Base-by-base conservation (phyloP, 768 basidiomycete species). In the Auricularia cornea region DNA sequence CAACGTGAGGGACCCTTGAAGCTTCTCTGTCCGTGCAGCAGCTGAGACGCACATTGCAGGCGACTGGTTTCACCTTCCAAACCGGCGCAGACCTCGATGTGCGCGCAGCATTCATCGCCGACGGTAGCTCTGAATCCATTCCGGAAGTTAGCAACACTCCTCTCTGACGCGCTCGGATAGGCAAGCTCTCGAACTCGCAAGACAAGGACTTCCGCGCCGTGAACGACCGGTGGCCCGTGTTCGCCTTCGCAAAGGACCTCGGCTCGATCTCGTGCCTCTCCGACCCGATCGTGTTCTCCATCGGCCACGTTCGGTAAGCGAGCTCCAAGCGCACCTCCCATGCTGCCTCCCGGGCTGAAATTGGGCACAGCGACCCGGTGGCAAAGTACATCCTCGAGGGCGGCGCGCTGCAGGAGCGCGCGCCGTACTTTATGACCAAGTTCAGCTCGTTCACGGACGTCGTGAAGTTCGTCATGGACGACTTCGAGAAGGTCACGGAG, bases 401-500 rank as follows among this genome's bases (percentile, higher is more conserved):
- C n/a, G 51, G 62, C 38, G 11, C 48, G 20, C 12, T 33, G 20
- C 44, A 62, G 54, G 54, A 56, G 23, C 48, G 62, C 20, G 20
- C 44, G 20, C 14, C 62, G 28, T 62, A 62, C 62, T 62, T 54
- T 23, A 31, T 48, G 28, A 31, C 62, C 32, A 30, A 52, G 48
- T 35, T 56, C 26, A 3, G n/a, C 31, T 28, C 23, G 6, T 30
- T 28, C 23, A 30, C n/a, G 18, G 54, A 57, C 28, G 54, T 32
- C 54, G 26, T 57, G 26, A 57, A 57, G 54, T 64, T 64, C 52
- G 28, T 56, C 28, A 41, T 63, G 32, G 44, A 59, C 26, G 71
- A 70, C 57, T 72, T 60, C 54, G 18, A 30, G 8, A 65, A 67
- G 54, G 70, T 71, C 3, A n/a, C 56, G 3, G 41, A 67, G 14